Percentiles rank a stretch among this genome's conserved stretches.
phyloP scores from a whole-genome alignment of 2,329 filamentous ascomycete genomes.

The Dactylellina sp. region DNA sequence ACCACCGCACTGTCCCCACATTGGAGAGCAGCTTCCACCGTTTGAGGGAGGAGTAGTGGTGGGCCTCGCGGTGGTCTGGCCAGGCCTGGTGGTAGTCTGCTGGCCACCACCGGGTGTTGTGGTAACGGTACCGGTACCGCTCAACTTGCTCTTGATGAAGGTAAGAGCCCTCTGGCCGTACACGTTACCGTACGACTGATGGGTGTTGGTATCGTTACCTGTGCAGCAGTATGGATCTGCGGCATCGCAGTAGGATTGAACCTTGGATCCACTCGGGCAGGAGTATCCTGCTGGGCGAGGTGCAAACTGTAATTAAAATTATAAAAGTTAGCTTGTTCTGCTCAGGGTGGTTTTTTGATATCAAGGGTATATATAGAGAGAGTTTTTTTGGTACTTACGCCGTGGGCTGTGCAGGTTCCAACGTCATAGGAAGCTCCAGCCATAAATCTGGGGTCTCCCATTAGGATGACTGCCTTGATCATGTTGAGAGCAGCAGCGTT shows the following conservation, averaged over 20 bases:
- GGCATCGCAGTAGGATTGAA: constrained; percentile 72
- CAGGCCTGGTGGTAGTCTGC: constrained; percentile 30
- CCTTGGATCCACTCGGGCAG: constrained; percentile 69
- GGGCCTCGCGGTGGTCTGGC: neutral
- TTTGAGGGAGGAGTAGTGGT: constrained; percentile 8
- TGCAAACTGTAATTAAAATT: constrained; percentile 64
- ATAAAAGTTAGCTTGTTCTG: neutral
- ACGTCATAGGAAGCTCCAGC: constrained; percentile 71
- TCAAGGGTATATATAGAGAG: too few relatives aligned
- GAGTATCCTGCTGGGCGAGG: constrained; percentile 69
- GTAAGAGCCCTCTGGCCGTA: constrained; percentile 70
- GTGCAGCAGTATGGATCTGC: constrained; percentile 74
- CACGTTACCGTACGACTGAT: constrained; percentile 71
- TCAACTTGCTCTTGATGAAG: constrained; percentile 70
- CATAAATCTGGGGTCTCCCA: constrained; percentile 73
- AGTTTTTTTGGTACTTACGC: constrained; percentile 67
- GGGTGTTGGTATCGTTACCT: constrained; percentile 69
- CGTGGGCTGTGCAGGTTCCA: constrained; percentile 71
- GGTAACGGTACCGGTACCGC: constrained; percentile 42
- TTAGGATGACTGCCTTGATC: constrained; percentile 74
- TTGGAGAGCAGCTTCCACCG: constrained; percentile 29
- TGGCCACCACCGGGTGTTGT: constrained; percentile 26
- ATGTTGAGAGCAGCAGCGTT: constrained; percentile 67
- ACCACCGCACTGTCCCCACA: constrained; percentile 64
- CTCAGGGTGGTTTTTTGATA: too few relatives aligned